phyloP scores from a whole-genome alignment of 2,329 filamentous ascomycete species.

The Xylariales sp. region DNA sequence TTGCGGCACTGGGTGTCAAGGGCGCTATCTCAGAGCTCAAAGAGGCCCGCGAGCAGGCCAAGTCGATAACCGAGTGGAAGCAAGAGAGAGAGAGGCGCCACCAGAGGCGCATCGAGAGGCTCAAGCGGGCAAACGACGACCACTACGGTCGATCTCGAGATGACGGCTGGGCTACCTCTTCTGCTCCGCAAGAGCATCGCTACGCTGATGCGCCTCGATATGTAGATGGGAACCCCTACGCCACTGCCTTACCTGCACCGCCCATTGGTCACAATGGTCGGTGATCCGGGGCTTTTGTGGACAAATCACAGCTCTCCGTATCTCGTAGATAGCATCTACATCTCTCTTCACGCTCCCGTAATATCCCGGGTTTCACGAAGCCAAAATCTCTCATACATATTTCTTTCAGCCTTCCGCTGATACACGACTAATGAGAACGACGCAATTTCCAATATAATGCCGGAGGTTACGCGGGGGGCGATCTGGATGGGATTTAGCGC shows the following conservation, averaged over 20 bases:
- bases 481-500: constrained; percentile 30
- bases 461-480: constrained; percentile 35
- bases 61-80: constrained; percentile 63
- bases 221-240: constrained; percentile 61
- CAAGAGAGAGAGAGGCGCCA: constrained; percentile 63
- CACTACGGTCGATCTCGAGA: constrained; percentile 55
- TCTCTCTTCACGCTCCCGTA: constrained; percentile 12
- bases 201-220: constrained; percentile 60
- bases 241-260: constrained; percentile 56
- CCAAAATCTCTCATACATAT: not conserved
- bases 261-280: constrained; percentile 54
- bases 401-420: constrained; percentile 35
- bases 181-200: constrained; percentile 54
- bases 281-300: constrained; percentile 41
- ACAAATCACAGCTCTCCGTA: constrained; percentile 5
- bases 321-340: constrained; percentile 30
- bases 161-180: constrained; percentile 59
- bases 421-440: constrained; percentile 41
- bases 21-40: constrained; percentile 67
- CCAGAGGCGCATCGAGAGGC: constrained; percentile 58
- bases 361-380: not conserved
- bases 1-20: constrained; percentile 68
- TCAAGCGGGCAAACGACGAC: constrained; percentile 45
- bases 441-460: constrained; percentile 34
- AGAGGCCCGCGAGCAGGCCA: constrained; percentile 62